A percentile compares a stretch with the other conserved stretches of the same genome.
Conservation (phyloP, 176 grass and related monocot species). For the Oryza punctata region DNA sequence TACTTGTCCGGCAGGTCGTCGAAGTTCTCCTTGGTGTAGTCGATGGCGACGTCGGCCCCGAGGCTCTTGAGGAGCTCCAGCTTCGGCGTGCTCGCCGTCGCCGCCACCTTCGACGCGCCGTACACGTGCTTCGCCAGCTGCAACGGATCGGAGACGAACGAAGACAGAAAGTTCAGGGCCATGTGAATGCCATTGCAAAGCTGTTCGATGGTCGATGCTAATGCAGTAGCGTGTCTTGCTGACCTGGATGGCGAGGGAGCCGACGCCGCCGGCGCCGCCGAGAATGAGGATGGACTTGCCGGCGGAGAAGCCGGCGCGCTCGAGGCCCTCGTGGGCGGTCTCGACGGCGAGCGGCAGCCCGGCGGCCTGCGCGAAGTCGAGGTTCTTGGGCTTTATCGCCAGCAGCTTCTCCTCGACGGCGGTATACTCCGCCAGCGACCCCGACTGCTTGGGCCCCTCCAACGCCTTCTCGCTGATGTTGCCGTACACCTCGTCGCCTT, state of each 20-base stretch:
- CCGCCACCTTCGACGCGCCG: slow-evolving; percentile 67
- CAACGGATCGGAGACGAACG: background rate
- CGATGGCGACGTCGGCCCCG: slow-evolving; percentile 76
- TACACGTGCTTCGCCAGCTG: slow-evolving; percentile 82
- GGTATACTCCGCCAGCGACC: slow-evolving; percentile 84
- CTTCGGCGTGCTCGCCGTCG: slow-evolving; percentile 74
- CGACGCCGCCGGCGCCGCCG: slow-evolving; percentile 84
- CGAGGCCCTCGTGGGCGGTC: slow-evolving; percentile 73
- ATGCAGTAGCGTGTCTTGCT: background rate
- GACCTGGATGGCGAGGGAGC: slow-evolving; percentile 87
- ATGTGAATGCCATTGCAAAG: background rate
- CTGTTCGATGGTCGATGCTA: background rate
- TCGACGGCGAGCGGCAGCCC: slow-evolving; percentile 64
- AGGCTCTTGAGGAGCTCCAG: slow-evolving; percentile 78
- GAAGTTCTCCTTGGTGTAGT: slow-evolving; percentile 86
- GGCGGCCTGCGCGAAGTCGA: slow-evolving; percentile 78
- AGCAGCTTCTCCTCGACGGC: slow-evolving; percentile 89
- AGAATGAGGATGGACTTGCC: slow-evolving; percentile 86
- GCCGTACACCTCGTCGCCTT: slow-evolving; percentile 94
- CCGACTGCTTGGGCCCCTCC: slow-evolving; percentile 77
- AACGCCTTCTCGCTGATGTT: slow-evolving; percentile 89
- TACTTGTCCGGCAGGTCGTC: slow-evolving; percentile 78
- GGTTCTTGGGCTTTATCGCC: slow-evolving; percentile 64
- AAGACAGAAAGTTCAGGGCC: background rate
- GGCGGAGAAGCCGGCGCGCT: slow-evolving; percentile 56